These are phyloP conservation scores for Panellus pusillus DNA, from an alignment of 768 basidiomycete species.

Conservation along the genomic window DNA sequence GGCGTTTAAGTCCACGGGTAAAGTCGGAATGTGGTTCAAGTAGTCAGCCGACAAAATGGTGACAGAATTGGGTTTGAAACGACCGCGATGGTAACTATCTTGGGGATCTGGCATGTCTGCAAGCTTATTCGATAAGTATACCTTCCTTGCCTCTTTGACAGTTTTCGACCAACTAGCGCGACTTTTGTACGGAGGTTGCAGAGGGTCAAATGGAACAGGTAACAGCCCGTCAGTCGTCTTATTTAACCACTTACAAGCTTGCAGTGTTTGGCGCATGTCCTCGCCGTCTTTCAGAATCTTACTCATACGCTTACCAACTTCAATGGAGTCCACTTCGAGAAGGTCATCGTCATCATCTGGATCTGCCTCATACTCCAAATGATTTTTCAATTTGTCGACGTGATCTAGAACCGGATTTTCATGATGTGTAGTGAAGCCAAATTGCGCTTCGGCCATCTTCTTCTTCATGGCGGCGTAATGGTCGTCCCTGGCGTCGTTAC, in stretches of 20 bases:
- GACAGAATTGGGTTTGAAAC: not conserved
- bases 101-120: not conserved
- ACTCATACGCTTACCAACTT: not conserved
- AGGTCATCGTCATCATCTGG: not conserved
- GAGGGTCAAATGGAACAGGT: not conserved
- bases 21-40: too few species aligned
- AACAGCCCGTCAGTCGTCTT: too few species aligned
- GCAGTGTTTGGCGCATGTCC: too few species aligned
- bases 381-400: not conserved
- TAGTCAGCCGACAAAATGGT: conserved; percentile 2
- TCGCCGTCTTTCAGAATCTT: too few species aligned
- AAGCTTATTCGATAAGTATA: not conserved
- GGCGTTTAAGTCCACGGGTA: too few species aligned
- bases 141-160: not conserved
- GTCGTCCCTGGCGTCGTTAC: conserved; percentile 31
- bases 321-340: conserved; percentile 1
- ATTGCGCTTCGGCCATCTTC: not conserved
- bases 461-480: conserved; percentile 19
- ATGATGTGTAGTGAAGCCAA: conserved; percentile 6
- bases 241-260: too few species aligned
- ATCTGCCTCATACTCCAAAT: not conserved
- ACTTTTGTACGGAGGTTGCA: not conserved
- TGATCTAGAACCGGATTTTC: conserved; percentile 4
- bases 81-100: too few species aligned
- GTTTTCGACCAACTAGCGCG: not conserved